Evolutionary conservation across 2,329 filamentous ascomycete species (phyloP), one percentile per base, ranked within the genome.

Genomic region (Trichoderma aggressivum): DNA sequence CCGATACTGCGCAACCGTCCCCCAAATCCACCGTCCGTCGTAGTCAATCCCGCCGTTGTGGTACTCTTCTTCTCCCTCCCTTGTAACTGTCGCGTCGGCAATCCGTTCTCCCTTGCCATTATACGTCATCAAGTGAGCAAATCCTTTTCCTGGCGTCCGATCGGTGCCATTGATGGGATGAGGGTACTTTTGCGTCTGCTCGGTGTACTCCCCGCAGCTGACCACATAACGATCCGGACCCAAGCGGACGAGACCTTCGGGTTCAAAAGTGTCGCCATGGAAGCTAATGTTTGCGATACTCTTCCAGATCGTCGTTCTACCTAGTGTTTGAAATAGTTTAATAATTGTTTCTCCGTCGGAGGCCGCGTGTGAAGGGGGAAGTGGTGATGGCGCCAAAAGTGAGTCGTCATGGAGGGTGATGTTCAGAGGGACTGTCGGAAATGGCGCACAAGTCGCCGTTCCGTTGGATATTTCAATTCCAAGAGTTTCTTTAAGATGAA

Each of bases 111-210:
- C 84, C 7, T 81, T 75, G 0, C 80, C 80, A 63, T 83, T 79
- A 73, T 84, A 86, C 3, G 86, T 78, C 28, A 85, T 77, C 58
- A 86, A 70, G 65, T 86, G 84, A 8, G 81, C 81, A 62, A 84
- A 84, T 0, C 84, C 84, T 3, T 79, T 79, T 5, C 84, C 83
- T 2, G 82, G 72, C 7, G 79, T 81, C 28, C 83, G 80, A 73
- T 88, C 86, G 3, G 85, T 88, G 6, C 86, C 86, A 43, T 86
- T 86, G 77, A 84, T 82, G 77, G 84, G 83, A 73, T 80, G 78
- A 30, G 78, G 75, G 73, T 81, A 84, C 70, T 81, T 81, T 16
- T 79, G 65, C 3, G 82, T 85, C 0, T 76, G 76, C 26, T 76
- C 74, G 5, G 79, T 84, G 74, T 83, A 86, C 74, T 85, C 81